Conservation (phyloP, 495 filamentous ascomycete species). For the Aspergillus carlsbadensis region DNA sequence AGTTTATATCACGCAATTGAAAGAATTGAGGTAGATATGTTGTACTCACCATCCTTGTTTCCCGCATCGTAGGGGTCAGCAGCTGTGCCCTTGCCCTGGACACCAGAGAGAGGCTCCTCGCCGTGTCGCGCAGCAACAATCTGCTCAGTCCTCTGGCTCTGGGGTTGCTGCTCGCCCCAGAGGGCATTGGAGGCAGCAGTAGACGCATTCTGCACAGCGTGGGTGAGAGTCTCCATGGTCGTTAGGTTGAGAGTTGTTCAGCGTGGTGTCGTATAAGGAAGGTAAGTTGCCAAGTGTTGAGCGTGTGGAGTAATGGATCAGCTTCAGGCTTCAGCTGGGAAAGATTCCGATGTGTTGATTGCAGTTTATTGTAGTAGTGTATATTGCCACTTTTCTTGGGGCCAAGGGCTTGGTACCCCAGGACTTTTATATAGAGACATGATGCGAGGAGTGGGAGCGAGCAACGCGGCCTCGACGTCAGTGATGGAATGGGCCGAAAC, state of each 20-base stretch:
- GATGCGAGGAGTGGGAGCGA: neutral
- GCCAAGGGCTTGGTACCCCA: slow-evolving; percentile 1
- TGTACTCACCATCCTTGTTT: slow-evolving; percentile 40
- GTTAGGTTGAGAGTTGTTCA: neutral
- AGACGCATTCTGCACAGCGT: slow-evolving; percentile 34
- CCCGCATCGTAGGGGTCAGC: slow-evolving; percentile 47
- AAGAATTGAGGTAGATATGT: too few relatives aligned
- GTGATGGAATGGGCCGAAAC: neutral
- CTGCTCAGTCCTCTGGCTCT: slow-evolving; percentile 30
- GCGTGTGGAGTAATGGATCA: too few relatives aligned
- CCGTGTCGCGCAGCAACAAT: slow-evolving; percentile 19
- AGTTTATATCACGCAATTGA: too few relatives aligned
- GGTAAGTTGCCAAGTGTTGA: neutral
- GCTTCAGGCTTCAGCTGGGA: neutral
- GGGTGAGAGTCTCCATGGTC: slow-evolving; percentile 41
- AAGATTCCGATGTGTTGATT: neutral
- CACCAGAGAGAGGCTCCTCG: slow-evolving; percentile 43
- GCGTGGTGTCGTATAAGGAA: neutral
- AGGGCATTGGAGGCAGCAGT: slow-evolving; percentile 35
- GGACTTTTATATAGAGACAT: slow-evolving; percentile 5
- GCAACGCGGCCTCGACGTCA: slow-evolving; percentile 1
- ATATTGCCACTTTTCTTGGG: neutral
- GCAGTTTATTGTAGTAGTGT: neutral
- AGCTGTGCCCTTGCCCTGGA: slow-evolving; percentile 35
- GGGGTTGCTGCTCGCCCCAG: slow-evolving; percentile 29